Evolutionary conservation across 192 early-diverging fungal species (phyloP), one percentile per base, ranked within the genome.

Genomic region (Allomyces arbusculus): DNA sequence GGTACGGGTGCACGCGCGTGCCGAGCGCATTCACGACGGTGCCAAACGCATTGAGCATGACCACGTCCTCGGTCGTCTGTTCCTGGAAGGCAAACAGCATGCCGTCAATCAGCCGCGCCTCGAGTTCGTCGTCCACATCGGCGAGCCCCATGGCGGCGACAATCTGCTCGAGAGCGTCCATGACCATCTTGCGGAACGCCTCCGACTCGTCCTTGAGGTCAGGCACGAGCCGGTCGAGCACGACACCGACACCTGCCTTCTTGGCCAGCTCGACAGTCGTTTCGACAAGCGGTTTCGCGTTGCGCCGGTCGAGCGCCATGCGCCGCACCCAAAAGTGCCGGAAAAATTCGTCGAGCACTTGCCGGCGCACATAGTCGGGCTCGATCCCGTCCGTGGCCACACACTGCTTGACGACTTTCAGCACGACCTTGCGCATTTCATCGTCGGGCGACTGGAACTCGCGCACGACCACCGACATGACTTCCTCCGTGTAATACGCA

Each of bases 11-110:
- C 65, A 90, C 88, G 12, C 96, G 86, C 67, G 83, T 75, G 23
- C 91, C 91, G 33, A 99, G 80, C 4, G 88, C 87, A 72, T 89
- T 92, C 26, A 97, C 91, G 1, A 94, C 89, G 0, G 87, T 91
- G 69, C 94, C 94, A 69, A 99, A 96, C 20, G 92, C 95, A 68
- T 95, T 95, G 44, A 97, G 74, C 84, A 96, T 89, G 50, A 90
- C 80, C 63, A 83, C 78, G 71, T 90, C 95, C 71, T 94, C 92
- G n/a, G 86, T 80, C 0, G 91, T 90, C 70, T 96, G 96, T 76
- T 99, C 93, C 78, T 99, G 94, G 84, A 99, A 99, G 10, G 96
- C 93, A 73, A 91, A 97, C 61, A 99, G 72, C 33, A 94, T 88
- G 62, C 92, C 96, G 73, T 99, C 96, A 69, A 99, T 92, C 69